These are phyloP conservation scores for Capsella rubella DNA, from an alignment of 441 rosid genomes.

Conservation along the genomic window DNA sequence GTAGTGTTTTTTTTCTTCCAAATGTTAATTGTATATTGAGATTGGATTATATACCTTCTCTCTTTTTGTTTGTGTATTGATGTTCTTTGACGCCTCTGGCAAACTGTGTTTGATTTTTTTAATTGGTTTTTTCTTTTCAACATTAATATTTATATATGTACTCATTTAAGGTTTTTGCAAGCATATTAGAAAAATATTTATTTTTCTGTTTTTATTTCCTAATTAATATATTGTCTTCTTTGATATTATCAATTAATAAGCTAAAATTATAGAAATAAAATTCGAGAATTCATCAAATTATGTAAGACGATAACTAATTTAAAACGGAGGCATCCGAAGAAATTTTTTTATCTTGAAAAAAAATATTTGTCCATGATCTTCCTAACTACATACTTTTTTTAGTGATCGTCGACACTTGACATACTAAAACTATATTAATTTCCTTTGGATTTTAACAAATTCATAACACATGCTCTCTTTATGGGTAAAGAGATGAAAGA, in stretches of 20 bases:
- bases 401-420: not conserved
- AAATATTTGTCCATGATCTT: not conserved
- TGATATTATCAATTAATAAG: no score
- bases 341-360: not conserved
- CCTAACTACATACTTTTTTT: not conserved
- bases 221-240: no score
- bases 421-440: not conserved
- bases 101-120: constrained; percentile 18
- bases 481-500: not conserved
- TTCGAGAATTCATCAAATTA: no score
- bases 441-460: not conserved
- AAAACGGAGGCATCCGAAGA: no score
- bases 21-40: not conserved
- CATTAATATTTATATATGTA: not conserved
- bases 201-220: not conserved
- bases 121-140: not conserved
- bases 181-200: not conserved
- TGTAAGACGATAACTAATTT: no score
- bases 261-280: no score
- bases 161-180: not conserved
- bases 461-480: not conserved
- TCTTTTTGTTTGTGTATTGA: not conserved
- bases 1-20: not conserved
- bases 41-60: not conserved
- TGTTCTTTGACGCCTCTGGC: constrained; percentile 7